A percentile compares a stretch with the other conserved stretches of the same genome.
These are phyloP conservation scores for Coprinellus aureogranulatus DNA, from an alignment of 768 basidiomycete species.

Conservation along the genomic window DNA sequence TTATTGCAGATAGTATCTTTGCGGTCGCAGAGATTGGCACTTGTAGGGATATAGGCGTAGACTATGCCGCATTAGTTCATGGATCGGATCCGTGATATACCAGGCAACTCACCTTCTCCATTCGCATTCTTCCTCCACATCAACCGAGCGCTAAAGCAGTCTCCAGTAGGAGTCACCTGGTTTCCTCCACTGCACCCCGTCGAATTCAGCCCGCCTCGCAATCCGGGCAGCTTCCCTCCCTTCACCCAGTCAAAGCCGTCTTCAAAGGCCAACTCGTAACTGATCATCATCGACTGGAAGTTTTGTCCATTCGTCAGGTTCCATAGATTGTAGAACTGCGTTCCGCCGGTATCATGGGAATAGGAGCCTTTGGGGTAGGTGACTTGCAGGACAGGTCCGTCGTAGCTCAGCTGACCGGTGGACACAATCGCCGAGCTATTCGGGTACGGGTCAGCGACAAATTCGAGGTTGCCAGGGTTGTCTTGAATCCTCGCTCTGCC, in stretches of 20 bases:
- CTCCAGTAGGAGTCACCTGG: constrained; percentile 48
- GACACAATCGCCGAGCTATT: constrained; percentile 33
- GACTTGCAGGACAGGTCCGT: constrained; percentile 53
- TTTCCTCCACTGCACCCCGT: constrained; percentile 71
- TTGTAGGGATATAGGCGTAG: constrained; percentile 75
- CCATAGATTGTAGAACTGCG: constrained; percentile 69
- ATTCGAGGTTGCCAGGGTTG: constrained; percentile 51
- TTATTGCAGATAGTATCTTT: constrained; percentile 62
- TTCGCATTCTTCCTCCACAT: constrained; percentile 71
- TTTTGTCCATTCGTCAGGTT: constrained; percentile 54
- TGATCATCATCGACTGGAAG: constrained; percentile 69
- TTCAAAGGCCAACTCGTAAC: constrained; percentile 76
- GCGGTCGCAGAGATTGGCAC: constrained; percentile 57
- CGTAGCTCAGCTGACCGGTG: constrained; percentile 10
- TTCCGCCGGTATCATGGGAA: constrained; percentile 58
- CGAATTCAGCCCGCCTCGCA: constrained; percentile 64
- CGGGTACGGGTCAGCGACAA: constrained; percentile 69
- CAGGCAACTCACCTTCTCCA: constrained; percentile 60
- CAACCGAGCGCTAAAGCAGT: constrained; percentile 70
- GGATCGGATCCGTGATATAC: not conserved
- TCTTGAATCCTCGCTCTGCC: constrained; percentile 61
- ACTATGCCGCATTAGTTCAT: constrained; percentile 38
- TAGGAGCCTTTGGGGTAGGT: constrained; percentile 64
- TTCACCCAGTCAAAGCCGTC: constrained; percentile 66
- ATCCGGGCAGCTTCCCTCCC: constrained; percentile 74